Percentiles rank a stretch among this genome's conserved stretches.
phyloP scores from a whole-genome alignment of 2,329 filamentous ascomycete genomes.

The Aquanectria penicillioides region DNA sequence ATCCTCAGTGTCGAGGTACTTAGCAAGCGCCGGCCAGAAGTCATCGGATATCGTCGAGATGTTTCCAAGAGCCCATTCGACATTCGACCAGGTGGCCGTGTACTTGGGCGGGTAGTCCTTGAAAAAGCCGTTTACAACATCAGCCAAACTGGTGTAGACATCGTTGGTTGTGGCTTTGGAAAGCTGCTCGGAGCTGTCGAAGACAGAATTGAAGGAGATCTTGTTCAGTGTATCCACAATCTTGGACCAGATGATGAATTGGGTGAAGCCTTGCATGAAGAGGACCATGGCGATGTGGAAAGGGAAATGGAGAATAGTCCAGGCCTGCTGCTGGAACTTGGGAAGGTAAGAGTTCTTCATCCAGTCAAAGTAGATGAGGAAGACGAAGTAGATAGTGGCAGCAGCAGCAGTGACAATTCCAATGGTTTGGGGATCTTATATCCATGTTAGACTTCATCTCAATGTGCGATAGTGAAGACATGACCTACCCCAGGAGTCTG shows the following conservation, averaged over 20 bases:
- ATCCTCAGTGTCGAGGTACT: slow-evolving; percentile 17
- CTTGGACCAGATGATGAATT: slow-evolving; percentile 61
- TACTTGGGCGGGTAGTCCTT: slow-evolving; percentile 42
- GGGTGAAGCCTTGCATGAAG: slow-evolving; percentile 70
- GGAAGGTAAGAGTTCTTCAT: slow-evolving; percentile 70
- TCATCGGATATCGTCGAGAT: slow-evolving; percentile 40
- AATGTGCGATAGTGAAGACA: fast-evolving
- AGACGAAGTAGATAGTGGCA: slow-evolving; percentile 57
- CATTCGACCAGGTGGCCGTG: slow-evolving; percentile 23
- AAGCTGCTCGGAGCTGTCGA: slow-evolving; percentile 23
- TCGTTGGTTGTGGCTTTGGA: slow-evolving; percentile 32
- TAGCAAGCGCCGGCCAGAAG: slow-evolving; percentile 39
- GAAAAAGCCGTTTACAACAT: slow-evolving; percentile 35
- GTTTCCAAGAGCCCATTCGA: slow-evolving; percentile 40
- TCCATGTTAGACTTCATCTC: slow-evolving; percentile 15
- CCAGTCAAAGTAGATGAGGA: slow-evolving; percentile 67
- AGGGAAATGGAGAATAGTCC: slow-evolving; percentile 68
- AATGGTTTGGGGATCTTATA: slow-evolving; percentile 49
- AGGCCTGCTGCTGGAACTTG: slow-evolving; percentile 67
- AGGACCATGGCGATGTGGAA: slow-evolving; percentile 72
- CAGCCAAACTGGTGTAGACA: slow-evolving; percentile 29
- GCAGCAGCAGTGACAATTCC: slow-evolving; percentile 52
- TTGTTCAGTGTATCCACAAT: slow-evolving; percentile 45
- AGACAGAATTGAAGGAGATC: slow-evolving; percentile 23
- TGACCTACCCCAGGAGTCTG: slow-evolving; percentile 51